Conservation (phyloP, 164 flowering plant species). For the Macadamia tetraphylla region DNA sequence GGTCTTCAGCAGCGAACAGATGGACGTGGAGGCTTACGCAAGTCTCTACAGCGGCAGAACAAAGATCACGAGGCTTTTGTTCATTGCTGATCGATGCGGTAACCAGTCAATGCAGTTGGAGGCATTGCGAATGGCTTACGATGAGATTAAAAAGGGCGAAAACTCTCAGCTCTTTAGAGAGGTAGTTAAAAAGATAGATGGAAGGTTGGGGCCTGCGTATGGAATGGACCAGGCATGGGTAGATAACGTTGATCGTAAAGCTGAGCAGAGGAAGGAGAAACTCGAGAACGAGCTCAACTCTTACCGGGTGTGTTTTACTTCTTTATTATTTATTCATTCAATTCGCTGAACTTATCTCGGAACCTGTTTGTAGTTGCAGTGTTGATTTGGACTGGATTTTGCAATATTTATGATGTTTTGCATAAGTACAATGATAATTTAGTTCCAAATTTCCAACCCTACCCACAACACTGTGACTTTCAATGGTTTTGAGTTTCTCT, state of each 20-base stretch:
- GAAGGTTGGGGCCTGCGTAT: constrained; percentile 59
- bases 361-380: no score
- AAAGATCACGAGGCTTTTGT: constrained; percentile 63
- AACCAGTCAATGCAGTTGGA: constrained; percentile 63
- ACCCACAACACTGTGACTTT: no score
- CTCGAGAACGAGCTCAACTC: constrained; percentile 84
- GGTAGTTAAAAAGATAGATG: constrained; percentile 69
- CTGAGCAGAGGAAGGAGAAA: constrained; percentile 79
- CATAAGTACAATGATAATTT: no score
- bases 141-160: constrained; percentile 89
- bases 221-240: constrained; percentile 63
- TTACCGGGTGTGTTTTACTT: constrained; percentile 44
- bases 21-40: constrained; percentile 89
- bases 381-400: no score
- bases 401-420: no score
- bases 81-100: constrained; percentile 69
- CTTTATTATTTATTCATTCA: not conserved
- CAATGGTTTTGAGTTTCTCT: no score
- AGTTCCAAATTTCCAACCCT: no score
- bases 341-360: no score
- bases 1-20: constrained; percentile 63
- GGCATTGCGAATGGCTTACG: constrained; percentile 85
- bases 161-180: constrained; percentile 65
- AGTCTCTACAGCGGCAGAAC: constrained; percentile 75
- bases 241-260: constrained; percentile 60